phyloP scores from a whole-genome alignment of 345 rosid genomes.

The Lepidium aucheri region DNA sequence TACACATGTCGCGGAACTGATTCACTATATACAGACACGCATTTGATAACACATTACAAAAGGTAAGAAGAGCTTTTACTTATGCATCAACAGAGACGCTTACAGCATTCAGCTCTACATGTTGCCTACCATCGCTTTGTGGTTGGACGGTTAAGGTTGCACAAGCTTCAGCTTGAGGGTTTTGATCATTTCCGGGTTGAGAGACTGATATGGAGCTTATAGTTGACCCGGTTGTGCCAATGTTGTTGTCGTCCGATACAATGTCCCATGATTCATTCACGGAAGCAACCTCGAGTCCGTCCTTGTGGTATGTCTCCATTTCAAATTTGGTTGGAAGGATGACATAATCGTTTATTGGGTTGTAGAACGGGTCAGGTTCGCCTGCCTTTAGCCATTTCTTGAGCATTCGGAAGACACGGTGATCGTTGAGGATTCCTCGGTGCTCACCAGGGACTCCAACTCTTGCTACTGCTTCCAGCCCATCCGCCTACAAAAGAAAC shows the following conservation, averaged over 20 bases:
- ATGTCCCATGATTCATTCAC: constrained; percentile 94
- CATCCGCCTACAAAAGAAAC: constrained; percentile 61
- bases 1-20: not conserved
- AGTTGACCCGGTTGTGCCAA: constrained; percentile 15
- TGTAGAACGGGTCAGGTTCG: constrained; percentile 70
- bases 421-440: constrained; percentile 81
- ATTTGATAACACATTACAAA: not conserved
- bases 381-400: constrained; percentile 90
- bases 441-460: constrained; percentile 95
- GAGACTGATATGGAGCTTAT: constrained; percentile 60
- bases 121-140: constrained; percentile 56
- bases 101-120: constrained; percentile 60
- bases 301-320: constrained; percentile 47
- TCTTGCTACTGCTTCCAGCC: constrained; percentile 86
- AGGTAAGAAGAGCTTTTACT: not conserved
- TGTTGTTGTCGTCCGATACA: constrained; percentile 33
- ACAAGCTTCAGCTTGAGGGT: constrained; percentile 43
- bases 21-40: constrained; percentile 8
- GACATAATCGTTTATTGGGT: constrained; percentile 84
- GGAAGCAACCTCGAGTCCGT: constrained; percentile 65
- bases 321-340: constrained; percentile 69
- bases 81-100: constrained; percentile 57
- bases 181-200: constrained; percentile 24
- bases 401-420: constrained; percentile 74
- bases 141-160: constrained; percentile 55